Conservation (phyloP, 306 rosid species). For the Citrullus colocynthis region DNA sequence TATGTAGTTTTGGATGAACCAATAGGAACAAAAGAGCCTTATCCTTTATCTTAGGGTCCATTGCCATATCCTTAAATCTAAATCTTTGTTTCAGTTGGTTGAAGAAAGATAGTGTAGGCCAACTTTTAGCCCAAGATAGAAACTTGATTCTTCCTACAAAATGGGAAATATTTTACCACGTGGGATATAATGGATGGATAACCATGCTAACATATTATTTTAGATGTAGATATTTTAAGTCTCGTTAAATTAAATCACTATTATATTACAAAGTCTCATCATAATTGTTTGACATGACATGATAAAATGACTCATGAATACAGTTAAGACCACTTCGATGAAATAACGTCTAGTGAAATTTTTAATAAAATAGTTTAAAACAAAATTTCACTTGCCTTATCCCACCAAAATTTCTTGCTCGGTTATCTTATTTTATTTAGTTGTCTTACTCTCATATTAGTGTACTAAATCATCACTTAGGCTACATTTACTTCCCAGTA, state of each 20-base stretch:
- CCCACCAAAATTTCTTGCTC: too few species aligned
- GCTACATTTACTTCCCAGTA: too few species aligned
- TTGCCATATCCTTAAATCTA: slow-evolving; percentile 38
- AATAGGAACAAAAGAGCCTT: slow-evolving; percentile 39
- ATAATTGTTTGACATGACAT: background rate
- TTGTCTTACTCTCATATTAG: too few species aligned
- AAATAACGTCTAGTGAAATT: too few species aligned
- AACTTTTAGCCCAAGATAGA: background rate
- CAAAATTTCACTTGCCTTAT: too few species aligned
- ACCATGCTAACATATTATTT: background rate
- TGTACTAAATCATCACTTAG: background rate
- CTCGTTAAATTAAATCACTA: too few species aligned
- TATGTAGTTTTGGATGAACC: slow-evolving; percentile 21
- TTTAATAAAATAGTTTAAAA: too few species aligned
- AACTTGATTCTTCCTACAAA: background rate
- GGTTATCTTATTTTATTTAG: too few species aligned
- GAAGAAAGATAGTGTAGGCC: slow-evolving; percentile 41
- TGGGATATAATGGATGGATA: background rate
- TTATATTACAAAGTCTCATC: too few species aligned
- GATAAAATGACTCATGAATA: too few species aligned
- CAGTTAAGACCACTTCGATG: too few species aligned
- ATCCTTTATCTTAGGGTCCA: slow-evolving; percentile 49
- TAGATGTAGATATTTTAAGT: background rate
- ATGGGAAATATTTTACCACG: background rate
- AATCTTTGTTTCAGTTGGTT: slow-evolving; percentile 43